phyloP scores from a whole-genome alignment of 2,329 filamentous ascomycete species.

The Tolypocladium pustulatum region DNA sequence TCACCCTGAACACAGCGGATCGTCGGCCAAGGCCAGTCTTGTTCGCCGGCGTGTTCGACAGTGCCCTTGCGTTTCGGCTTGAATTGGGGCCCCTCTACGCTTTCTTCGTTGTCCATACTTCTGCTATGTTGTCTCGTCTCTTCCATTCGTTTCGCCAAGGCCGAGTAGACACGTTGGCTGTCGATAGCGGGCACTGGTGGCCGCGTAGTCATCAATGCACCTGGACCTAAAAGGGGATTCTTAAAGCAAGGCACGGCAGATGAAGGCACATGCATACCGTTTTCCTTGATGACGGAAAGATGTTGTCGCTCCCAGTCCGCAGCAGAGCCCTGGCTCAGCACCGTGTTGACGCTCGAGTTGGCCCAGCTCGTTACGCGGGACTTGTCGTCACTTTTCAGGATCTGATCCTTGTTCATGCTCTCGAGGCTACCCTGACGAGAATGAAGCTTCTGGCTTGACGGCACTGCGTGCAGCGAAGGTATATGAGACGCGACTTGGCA shows the following conservation, averaged over 20 bases:
- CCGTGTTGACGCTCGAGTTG: conserved; percentile 48
- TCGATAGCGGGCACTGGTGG: conserved; percentile 24
- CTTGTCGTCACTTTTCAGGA: conserved; percentile 34
- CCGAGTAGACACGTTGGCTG: conserved; percentile 51
- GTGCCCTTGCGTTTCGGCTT: conserved; percentile 8
- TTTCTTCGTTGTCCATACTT: not conserved
- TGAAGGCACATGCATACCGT: conserved; percentile 28
- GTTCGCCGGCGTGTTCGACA: conserved; percentile 3
- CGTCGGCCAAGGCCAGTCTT: conserved; percentile 14
- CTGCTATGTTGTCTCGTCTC: conserved; percentile 21
- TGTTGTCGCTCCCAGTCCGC: conserved; percentile 42
- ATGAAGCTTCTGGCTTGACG: conserved; percentile 33
- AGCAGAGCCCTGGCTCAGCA: conserved; percentile 28
- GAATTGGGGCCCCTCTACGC: not conserved
- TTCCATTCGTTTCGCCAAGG: conserved; percentile 46
- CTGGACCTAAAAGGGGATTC: not conserved
- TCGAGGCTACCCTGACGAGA: conserved; percentile 47
- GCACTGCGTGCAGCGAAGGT: conserved; percentile 37
- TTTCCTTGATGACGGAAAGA: conserved; percentile 55
- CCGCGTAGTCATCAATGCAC: not conserved
- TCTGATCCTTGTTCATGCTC: conserved; percentile 31
- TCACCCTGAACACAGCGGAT: conserved; percentile 22
- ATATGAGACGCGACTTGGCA: conserved; percentile 37
- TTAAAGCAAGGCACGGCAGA: conserved; percentile 19
- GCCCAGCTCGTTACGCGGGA: conserved; percentile 67